Conservation (phyloP, 1,284 basidiomycete genomes). For the Grifola frondosa region DNA sequence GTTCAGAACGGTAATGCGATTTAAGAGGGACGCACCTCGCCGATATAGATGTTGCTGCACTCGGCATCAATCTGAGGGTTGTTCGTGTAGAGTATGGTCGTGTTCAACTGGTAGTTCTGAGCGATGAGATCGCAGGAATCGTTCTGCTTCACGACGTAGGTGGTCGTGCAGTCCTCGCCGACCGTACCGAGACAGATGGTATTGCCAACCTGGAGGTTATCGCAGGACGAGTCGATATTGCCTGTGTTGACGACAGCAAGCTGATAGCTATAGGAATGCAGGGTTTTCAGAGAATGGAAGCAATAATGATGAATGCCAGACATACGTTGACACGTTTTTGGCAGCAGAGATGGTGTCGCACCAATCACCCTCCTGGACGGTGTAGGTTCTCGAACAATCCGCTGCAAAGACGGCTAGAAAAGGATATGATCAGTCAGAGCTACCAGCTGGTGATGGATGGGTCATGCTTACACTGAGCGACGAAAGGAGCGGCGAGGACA, state of each 20-base stretch:
- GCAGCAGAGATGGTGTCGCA: conserved; percentile 70
- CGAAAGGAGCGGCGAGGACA: conserved; percentile 41
- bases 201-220: conserved; percentile 52
- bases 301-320: conserved; percentile 6
- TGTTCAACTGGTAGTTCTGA: conserved; percentile 40
- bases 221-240: conserved; percentile 51
- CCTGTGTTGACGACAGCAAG: conserved; percentile 58
- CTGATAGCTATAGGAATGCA: conserved; percentile 57
- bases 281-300: conserved; percentile 7
- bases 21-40: conserved; percentile 49
- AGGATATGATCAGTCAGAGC: conserved; percentile 7
- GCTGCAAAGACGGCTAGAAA: conserved; percentile 41
- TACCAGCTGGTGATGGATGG: neutral
- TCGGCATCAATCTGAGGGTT: conserved; percentile 64
- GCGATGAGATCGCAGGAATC: conserved; percentile 54
- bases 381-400: conserved; percentile 61
- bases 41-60: conserved; percentile 66
- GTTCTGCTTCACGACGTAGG: conserved; percentile 43
- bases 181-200: conserved; percentile 36
- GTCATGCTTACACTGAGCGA: conserved; percentile 42
- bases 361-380: conserved; percentile 56
- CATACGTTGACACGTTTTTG: conserved; percentile 65
- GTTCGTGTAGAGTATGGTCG: conserved; percentile 52
- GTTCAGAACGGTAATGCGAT: neutral
- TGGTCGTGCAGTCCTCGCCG: conserved; percentile 33